Evolutionary conservation across 495 filamentous ascomycete genomes (phyloP).

Genomic region (Trichoderma reesei): DNA sequence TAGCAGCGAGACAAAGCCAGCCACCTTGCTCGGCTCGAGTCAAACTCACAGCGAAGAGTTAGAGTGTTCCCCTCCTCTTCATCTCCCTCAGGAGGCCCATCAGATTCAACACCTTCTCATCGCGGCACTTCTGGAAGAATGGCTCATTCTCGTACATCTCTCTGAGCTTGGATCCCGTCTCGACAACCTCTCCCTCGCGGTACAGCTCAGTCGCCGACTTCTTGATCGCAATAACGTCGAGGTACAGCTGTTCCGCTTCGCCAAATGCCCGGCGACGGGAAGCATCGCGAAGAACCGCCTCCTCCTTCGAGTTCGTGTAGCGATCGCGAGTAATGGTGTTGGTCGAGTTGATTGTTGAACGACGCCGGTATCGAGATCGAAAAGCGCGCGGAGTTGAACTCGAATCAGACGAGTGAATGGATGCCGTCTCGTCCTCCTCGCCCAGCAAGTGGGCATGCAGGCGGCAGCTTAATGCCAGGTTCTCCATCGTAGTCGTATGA

Average conservation of each 20-base stretch:
- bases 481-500: constrained; percentile 6
- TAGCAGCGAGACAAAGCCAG: background rate
- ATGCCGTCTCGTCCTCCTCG: background rate
- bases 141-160: constrained; percentile 9
- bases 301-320: background rate
- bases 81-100: background rate
- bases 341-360: background rate
- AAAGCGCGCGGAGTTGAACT: background rate
- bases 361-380: background rate
- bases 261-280: background rate
- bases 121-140: background rate
- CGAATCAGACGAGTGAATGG: background rate
- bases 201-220: background rate
- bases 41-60: background rate
- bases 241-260: constrained; percentile 5
- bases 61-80: background rate
- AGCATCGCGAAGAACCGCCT: constrained; percentile 1
- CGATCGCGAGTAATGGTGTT: background rate
- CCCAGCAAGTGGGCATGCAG: background rate
- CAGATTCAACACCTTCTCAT: background rate
- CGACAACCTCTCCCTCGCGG: background rate
- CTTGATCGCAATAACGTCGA: constrained; percentile 1
- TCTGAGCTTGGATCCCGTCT: background rate
- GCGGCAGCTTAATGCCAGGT: constrained; percentile 6
- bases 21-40: background rate